Conservation (phyloP, 805 yeast genomes). For the Sugiyamaella floridensis region DNA sequence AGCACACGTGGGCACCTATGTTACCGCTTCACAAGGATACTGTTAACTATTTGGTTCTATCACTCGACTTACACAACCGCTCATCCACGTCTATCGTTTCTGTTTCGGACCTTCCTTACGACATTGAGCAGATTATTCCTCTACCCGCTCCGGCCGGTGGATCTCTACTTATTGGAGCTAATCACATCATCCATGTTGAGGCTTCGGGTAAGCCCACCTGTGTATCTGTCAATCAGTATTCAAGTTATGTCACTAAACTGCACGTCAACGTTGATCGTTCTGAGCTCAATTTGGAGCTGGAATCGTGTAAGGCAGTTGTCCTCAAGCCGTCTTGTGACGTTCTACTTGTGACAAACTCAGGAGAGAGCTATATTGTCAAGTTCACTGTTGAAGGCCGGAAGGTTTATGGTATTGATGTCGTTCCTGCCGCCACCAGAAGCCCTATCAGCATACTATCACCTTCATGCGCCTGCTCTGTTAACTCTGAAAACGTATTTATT, state of each 20-base stretch:
- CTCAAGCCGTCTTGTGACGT: constrained; percentile 32
- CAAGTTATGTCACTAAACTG: constrained; percentile 37
- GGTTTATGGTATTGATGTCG: constrained; percentile 26
- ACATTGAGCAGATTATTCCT: constrained; percentile 57
- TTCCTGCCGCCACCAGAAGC: constrained; percentile 2
- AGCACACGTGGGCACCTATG: constrained; percentile 73
- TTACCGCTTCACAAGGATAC: constrained; percentile 57
- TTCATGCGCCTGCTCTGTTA: constrained; percentile 37
- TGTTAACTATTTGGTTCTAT: constrained; percentile 51
- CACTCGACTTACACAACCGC: constrained; percentile 54
- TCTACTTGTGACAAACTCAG: constrained; percentile 38
- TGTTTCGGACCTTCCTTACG: constrained; percentile 65
- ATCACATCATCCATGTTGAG: constrained; percentile 72
- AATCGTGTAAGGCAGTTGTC: constrained; percentile 39
- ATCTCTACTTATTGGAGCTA: constrained; percentile 60
- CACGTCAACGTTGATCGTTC: constrained; percentile 41
- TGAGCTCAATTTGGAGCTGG: constrained; percentile 47
- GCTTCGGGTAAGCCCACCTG: constrained; percentile 64
- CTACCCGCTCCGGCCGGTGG: constrained; percentile 65
- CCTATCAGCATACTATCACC: constrained; percentile 31
- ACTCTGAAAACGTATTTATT: constrained; percentile 44
- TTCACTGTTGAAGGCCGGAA: constrained; percentile 36
- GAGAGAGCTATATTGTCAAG: constrained; percentile 36
- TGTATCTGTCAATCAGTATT: constrained; percentile 53
- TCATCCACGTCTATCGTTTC: constrained; percentile 62